phyloP scores from a whole-genome alignment of 1,284 basidiomycete species.

The Hymenochaete sp. region DNA sequence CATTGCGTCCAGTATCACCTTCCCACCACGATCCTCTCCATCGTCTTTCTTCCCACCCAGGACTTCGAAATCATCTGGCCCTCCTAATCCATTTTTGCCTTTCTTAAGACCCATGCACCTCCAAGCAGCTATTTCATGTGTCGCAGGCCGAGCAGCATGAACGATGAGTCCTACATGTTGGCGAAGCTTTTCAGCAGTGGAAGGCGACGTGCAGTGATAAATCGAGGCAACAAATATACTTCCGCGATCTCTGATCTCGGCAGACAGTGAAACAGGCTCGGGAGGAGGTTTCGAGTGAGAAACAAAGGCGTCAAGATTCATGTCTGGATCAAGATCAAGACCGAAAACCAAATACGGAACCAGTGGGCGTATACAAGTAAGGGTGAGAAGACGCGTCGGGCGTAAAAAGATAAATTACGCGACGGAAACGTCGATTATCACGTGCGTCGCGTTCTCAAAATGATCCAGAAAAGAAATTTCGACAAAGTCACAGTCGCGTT shows the following conservation, averaged over 20 bases:
- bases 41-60: conserved; percentile 56
- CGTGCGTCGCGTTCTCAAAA: no score
- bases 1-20: conserved; percentile 59
- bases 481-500: no score
- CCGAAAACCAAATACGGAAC: no score
- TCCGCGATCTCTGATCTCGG: conserved; percentile 62
- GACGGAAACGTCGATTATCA: no score
- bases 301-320: conserved; percentile 50
- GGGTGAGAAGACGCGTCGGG: no score
- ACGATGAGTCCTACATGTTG: conserved; percentile 44
- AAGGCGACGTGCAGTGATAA: conserved; percentile 41
- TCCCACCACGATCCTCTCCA: conserved; percentile 62
- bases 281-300: conserved; percentile 38
- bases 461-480: no score
- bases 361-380: no score
- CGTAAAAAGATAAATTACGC: no score
- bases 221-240: conserved; percentile 59
- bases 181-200: conserved; percentile 38
- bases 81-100: conserved; percentile 57
- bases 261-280: conserved; percentile 48
- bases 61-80: conserved; percentile 60
- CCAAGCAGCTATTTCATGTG: conserved; percentile 67
- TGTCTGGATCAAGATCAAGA: no score
- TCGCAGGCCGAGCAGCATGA: conserved; percentile 46
- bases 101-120: conserved; percentile 64